Base-by-base conservation (phyloP, 768 basidiomycete genomes). In the Cyathus striatus region DNA sequence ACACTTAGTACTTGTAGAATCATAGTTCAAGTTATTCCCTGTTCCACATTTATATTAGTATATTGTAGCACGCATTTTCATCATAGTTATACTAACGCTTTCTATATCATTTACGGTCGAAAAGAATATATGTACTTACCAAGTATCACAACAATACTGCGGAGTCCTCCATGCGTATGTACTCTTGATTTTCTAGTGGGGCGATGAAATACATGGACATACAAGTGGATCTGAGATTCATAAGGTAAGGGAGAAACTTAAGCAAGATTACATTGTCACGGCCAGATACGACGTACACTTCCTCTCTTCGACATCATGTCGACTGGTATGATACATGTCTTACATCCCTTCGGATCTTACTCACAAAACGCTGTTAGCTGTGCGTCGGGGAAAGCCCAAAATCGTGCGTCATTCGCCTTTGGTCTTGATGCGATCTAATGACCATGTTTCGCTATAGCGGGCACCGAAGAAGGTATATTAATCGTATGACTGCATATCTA, bases 391-490 rank as follows among this genome's bases (percentile, higher is more conserved):
- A 33, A 61, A 61, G 49, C 60, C 67, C 30, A 71, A 67, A 57
- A 76, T 78, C 39, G 75, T 78, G 55, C 49, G 75, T 70, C 10
- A n/a, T 48, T 22, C 33, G 22, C 32, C 38, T 48, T 21, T 41
- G 39, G 35, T 27, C 23, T 22, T 38, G 40, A 46, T 37, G 38
- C 41, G 25, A 45, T 26, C 20, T 34, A 16, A 26, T 32, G 17
- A n/a, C n/a, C n/a, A n/a, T n/a, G n/a, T 43, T 10, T 25, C 10
- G 21, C 18, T 20, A 26, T 57, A 76, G 75, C 69, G 69, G 64
- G 65, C 72, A 16, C 75, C 75, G 42, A 62, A 66, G 50, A 72
- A 66, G 64, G 75, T 74, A 21, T 23, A n/a, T n/a, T n/a, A n/a
- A n/a, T n/a, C n/a, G n/a, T n/a, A n/a, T n/a, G n/a, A n/a, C n/a